A percentile compares a stretch with the other conserved stretches of the same genome.
Conservation (phyloP, 257 asterid genomes). For the Solanum virginianum region DNA sequence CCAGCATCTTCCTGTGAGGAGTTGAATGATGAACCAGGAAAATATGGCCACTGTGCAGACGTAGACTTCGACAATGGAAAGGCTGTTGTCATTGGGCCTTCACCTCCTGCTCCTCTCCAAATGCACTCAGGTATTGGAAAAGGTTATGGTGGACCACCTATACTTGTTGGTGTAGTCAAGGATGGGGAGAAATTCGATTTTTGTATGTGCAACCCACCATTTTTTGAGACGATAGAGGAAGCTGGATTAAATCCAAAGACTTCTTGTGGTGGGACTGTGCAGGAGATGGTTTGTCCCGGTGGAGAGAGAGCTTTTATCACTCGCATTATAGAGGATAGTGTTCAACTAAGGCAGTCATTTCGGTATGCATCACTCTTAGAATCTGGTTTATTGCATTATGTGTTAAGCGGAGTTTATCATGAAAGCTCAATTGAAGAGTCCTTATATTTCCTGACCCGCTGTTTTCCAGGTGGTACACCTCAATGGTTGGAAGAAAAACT, state of each 20-base stretch:
- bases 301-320: conserved; percentile 70
- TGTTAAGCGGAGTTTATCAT: neutral
- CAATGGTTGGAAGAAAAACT: conserved; percentile 87
- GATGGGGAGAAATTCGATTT: conserved; percentile 75
- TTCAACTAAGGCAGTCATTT: conserved; percentile 45
- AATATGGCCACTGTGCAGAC: conserved; percentile 5
- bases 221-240: conserved; percentile 79
- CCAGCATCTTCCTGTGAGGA: conserved; percentile 1
- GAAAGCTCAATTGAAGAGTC: neutral
- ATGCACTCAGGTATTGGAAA: conserved; percentile 2
- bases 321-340: conserved; percentile 75
- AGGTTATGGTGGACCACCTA: conserved; percentile 30
- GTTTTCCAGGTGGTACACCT: conserved; percentile 82
- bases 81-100: conserved; percentile 1
- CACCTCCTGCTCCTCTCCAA: conserved; percentile 6
- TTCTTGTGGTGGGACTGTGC: conserved; percentile 85
- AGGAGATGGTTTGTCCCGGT: conserved; percentile 92
- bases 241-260: conserved; percentile 92
- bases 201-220: conserved; percentile 97
- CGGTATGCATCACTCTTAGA: conserved; percentile 22
- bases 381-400: neutral
- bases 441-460: neutral
- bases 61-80: neutral
- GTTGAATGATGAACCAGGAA: conserved; percentile 2
- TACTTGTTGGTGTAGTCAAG: conserved; percentile 64